These are phyloP conservation scores for Henningerozyma blattae DNA, from an alignment of 805 yeast species.

Conservation along the genomic window DNA sequence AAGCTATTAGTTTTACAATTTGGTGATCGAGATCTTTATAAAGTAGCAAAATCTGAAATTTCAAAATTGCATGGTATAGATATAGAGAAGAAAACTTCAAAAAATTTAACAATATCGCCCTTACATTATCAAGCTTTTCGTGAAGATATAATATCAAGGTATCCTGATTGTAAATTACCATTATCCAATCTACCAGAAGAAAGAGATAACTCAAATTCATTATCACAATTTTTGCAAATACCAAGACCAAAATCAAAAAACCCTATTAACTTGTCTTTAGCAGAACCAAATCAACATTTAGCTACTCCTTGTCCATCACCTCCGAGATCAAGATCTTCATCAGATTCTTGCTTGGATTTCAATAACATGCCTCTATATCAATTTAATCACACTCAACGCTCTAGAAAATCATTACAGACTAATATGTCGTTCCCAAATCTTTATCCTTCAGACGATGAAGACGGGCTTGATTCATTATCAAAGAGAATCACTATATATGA, in stretches of 20 bases:
- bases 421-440: slow-evolving; percentile 57
- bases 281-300: slow-evolving; percentile 28
- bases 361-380: slow-evolving; percentile 1
- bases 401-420: slow-evolving; percentile 48
- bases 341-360: background rate
- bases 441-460: slow-evolving; percentile 38
- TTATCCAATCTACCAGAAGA: slow-evolving; percentile 34
- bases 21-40: slow-evolving; percentile 39
- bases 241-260: slow-evolving; percentile 36
- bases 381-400: slow-evolving; percentile 17
- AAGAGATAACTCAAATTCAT: slow-evolving; percentile 38
- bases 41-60: slow-evolving; percentile 35
- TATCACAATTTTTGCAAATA: slow-evolving; percentile 46
- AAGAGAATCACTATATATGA: slow-evolving; percentile 4
- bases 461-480: slow-evolving; percentile 15
- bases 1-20: slow-evolving; percentile 46
- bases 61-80: slow-evolving; percentile 27
- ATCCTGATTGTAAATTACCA: slow-evolving; percentile 56
- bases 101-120: slow-evolving; percentile 49
- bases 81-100: slow-evolving; percentile 14
- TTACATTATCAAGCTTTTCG: slow-evolving; percentile 74
- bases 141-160: slow-evolving; percentile 61
- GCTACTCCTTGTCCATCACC: slow-evolving; percentile 91
- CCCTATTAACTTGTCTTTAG: slow-evolving; percentile 18
- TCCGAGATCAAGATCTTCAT: slow-evolving; percentile 35